phyloP scores from a whole-genome alignment of 345 rosid species.

The Kernera saxatilis region DNA sequence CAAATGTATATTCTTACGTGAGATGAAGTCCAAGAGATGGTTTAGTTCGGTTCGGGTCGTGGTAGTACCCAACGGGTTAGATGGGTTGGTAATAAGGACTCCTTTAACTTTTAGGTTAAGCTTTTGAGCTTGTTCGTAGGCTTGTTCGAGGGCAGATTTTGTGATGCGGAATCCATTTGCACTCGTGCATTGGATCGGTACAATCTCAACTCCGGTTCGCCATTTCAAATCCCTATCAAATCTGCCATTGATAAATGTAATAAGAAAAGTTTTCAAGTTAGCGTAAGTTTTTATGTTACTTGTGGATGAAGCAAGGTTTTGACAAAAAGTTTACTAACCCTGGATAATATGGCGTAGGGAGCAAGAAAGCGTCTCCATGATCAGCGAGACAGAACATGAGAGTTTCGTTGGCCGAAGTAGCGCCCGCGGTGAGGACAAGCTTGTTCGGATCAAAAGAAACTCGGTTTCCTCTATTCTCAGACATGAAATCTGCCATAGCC shows the following conservation, averaged over 20 bases:
- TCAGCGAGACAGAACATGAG: slow-evolving; percentile 68
- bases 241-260: slow-evolving; percentile 26
- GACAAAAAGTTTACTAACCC: slow-evolving; percentile 45
- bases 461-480: slow-evolving; percentile 69
- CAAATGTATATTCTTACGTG: slow-evolving; percentile 53
- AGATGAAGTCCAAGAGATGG: slow-evolving; percentile 56
- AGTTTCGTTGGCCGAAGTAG: slow-evolving; percentile 75
- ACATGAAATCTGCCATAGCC: slow-evolving; percentile 73
- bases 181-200: slow-evolving; percentile 51
- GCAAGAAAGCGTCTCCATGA: slow-evolving; percentile 68
- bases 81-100: slow-evolving; percentile 70
- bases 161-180: slow-evolving; percentile 54
- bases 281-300: slow-evolving; percentile 25
- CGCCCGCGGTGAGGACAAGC: slow-evolving; percentile 70
- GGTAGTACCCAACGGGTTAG: slow-evolving; percentile 73
- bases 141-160: slow-evolving; percentile 48
- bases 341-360: slow-evolving; percentile 81
- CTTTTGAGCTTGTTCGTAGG: slow-evolving; percentile 50
- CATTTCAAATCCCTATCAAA: slow-evolving; percentile 71
- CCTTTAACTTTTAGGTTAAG: slow-evolving; percentile 66
- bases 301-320: slow-evolving; percentile 16
- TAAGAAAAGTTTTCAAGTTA: background rate
- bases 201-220: slow-evolving; percentile 57
- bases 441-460: slow-evolving; percentile 54
- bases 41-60: slow-evolving; percentile 45